These are phyloP conservation scores for Berberis thunbergii DNA, from an alignment of 164 flowering plant species.

Conservation along the genomic window DNA sequence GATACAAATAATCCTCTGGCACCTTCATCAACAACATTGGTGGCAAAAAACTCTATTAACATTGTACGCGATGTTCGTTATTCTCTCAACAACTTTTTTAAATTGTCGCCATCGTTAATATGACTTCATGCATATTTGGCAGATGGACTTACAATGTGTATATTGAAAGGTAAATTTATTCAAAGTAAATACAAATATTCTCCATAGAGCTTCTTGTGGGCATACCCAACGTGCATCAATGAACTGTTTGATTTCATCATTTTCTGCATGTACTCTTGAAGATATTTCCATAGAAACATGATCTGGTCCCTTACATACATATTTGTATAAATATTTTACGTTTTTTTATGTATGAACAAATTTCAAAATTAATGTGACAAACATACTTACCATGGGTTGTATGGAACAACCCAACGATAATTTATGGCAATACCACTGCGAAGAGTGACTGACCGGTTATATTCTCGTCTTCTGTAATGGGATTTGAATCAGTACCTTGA, in stretches of 20 bases:
- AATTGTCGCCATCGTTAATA: not conserved
- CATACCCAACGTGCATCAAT: slow-evolving; percentile 6
- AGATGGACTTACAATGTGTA: not conserved
- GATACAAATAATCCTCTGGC: not conserved
- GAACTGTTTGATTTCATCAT: slow-evolving; percentile 2
- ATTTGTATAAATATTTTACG: slow-evolving; percentile 1
- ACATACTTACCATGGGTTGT: slow-evolving; percentile 2
- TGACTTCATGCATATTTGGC: not conserved
- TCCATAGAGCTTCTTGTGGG: slow-evolving; percentile 3
- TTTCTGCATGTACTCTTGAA: not conserved
- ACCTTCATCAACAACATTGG: not conserved
- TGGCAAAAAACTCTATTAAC: not conserved
- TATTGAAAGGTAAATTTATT: not conserved
- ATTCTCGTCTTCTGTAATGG: not conserved
- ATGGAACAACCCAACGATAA: slow-evolving; percentile 1
- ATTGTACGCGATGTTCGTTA: not conserved
- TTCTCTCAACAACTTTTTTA: not conserved
- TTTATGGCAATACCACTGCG: not conserved
- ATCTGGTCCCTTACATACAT: no score
- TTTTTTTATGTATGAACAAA: not conserved
- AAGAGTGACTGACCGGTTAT: no score
- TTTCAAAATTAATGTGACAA: slow-evolving; percentile 4
- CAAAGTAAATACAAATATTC: not conserved
- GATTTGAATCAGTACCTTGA: not conserved
- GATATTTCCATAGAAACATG: not conserved